These are phyloP conservation scores for Trichodelitschia bisporula DNA, from an alignment of 495 filamentous ascomycete species.

Conservation along the genomic window DNA sequence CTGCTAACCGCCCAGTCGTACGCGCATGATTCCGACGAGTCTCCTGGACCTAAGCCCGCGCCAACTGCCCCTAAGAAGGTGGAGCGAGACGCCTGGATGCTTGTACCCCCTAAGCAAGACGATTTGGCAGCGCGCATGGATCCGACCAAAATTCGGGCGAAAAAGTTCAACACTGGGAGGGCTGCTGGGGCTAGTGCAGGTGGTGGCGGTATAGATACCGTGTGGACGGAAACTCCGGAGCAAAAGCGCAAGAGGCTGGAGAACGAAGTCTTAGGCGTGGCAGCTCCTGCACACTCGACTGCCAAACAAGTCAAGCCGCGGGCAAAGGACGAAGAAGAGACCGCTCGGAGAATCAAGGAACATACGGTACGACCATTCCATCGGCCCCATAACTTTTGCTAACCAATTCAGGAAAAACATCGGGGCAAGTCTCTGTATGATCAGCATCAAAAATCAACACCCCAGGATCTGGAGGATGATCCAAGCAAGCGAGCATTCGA, in stretches of 20 bases:
- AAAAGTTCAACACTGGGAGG: conserved; percentile 64
- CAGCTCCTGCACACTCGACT: conserved; percentile 16
- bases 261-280: conserved; percentile 65
- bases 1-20: too few species aligned
- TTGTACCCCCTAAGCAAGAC: conserved; percentile 45
- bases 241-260: conserved; percentile 59
- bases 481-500: conserved; percentile 77
- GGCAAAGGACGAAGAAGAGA: conserved; percentile 17
- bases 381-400: too few species aligned
- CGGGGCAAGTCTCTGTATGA: conserved; percentile 40
- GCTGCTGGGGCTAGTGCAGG: conserved; percentile 13
- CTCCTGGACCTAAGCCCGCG: conserved; percentile 3
- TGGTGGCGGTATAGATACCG: conserved; percentile 22
- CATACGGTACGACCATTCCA: too few species aligned
- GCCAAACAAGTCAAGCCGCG: conserved; percentile 7
- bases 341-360: conserved; percentile 28
- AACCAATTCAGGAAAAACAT: too few species aligned
- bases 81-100: conserved; percentile 83
- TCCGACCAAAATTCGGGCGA: conserved; percentile 57
- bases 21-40: not conserved
- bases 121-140: conserved; percentile 45
- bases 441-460: conserved; percentile 24
- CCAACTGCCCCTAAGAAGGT: conserved; percentile 4
- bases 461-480: conserved; percentile 57
- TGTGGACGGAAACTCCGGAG: conserved; percentile 86